A percentile compares a stretch with the other conserved stretches of the same genome.
These are phyloP conservation scores for Aspergillus carlsbadensis DNA, from an alignment of 495 filamentous ascomycete species.

Conservation along the genomic window DNA sequence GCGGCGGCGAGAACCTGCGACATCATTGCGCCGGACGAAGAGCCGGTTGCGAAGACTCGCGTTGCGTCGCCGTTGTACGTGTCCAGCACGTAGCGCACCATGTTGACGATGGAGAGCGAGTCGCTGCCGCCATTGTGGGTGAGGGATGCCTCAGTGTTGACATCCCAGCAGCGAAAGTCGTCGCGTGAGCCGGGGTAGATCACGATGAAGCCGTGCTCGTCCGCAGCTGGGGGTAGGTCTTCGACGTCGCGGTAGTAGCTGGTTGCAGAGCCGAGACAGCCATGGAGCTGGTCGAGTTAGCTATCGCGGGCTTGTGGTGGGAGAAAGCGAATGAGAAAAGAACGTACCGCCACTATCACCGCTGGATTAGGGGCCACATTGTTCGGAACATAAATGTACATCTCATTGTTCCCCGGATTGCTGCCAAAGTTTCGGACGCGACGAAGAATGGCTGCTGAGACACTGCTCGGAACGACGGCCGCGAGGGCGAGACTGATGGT, in stretches of 20 bases:
- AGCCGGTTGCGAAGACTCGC: conserved; percentile 52
- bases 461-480: background rate
- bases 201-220: conserved; percentile 51
- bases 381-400: conserved; percentile 34
- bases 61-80: conserved; percentile 47
- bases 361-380: conserved; percentile 35
- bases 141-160: conserved; percentile 44
- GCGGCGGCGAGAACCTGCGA: conserved; percentile 52
- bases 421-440: conserved; percentile 7
- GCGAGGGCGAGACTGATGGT: background rate
- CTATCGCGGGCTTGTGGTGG: background rate
- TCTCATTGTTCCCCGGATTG: conserved; percentile 10
- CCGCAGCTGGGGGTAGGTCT: conserved; percentile 33
- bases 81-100: conserved; percentile 51
- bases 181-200: conserved; percentile 50
- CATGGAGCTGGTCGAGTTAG: conserved; percentile 8
- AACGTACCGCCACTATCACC: conserved; percentile 36
- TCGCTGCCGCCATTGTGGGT: conserved; percentile 54
- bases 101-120: conserved; percentile 51
- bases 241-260: conserved; percentile 24
- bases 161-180: conserved; percentile 57
- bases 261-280: conserved; percentile 26
- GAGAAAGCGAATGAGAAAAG: background rate
- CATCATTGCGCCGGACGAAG: conserved; percentile 41
- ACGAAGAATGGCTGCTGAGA: conserved; percentile 1